Conservation (phyloP, 192 early-diverging fungal species). For the Radiomyces spectabilis region DNA sequence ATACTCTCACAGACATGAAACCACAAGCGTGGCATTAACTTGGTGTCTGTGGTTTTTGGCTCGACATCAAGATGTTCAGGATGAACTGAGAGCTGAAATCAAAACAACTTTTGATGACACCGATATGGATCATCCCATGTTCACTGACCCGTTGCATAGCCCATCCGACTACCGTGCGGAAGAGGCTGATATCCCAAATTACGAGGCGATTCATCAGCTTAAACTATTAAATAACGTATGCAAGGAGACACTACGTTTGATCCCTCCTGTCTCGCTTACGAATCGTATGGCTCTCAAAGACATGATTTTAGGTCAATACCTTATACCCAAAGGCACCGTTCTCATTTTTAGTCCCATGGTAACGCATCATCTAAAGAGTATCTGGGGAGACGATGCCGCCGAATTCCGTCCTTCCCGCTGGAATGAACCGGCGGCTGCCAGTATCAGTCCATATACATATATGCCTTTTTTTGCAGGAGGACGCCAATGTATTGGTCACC, state of each 20-base stretch:
- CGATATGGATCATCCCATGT: conserved; percentile 9
- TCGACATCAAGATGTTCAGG: conserved; percentile 32
- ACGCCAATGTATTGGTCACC: conserved; percentile 48
- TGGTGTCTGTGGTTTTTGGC: conserved; percentile 48
- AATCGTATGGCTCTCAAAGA: conserved; percentile 31
- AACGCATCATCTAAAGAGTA: conserved; percentile 28
- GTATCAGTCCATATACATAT: conserved; percentile 22
- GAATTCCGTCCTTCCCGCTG: conserved; percentile 51
- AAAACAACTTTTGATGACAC: conserved; percentile 20
- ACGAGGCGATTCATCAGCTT: conserved; percentile 39
- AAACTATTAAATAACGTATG: conserved; percentile 41
- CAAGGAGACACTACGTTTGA: conserved; percentile 42
- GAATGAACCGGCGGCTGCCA: conserved; percentile 28
- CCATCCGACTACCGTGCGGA: background rate
- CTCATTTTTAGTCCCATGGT: conserved; percentile 33
- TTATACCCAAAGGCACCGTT: conserved; percentile 37
- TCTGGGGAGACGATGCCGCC: conserved; percentile 42
- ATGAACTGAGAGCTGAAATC: conserved; percentile 39
- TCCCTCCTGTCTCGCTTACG: conserved; percentile 45
- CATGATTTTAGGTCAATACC: conserved; percentile 29
- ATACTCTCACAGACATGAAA: conserved; percentile 41
- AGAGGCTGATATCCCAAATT: conserved; percentile 24
- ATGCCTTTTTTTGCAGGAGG: conserved; percentile 46
- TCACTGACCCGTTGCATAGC: background rate
- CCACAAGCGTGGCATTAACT: conserved; percentile 35